These are phyloP conservation scores for Skeletonema costatum DNA, from an alignment of 108 stramenopile genomes.

Conservation along the genomic window DNA sequence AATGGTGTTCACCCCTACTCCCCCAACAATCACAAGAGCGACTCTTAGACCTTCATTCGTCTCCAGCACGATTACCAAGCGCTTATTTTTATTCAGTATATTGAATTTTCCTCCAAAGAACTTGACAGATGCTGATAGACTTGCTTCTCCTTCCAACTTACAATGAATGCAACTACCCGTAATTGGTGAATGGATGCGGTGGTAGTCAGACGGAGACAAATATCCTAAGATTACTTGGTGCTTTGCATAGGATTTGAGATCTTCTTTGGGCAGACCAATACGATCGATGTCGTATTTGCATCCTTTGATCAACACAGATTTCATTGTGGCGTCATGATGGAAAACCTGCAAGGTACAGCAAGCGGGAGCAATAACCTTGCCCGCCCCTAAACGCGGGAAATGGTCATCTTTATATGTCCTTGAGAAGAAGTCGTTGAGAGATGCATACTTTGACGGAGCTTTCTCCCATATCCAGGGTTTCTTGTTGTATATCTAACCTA, in stretches of 20 bases:
- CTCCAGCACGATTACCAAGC: conserved; percentile 44
- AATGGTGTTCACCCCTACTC: conserved; percentile 50
- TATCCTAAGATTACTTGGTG: conserved; percentile 45
- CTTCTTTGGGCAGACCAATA: conserved; percentile 39
- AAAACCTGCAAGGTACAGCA: conserved; percentile 36
- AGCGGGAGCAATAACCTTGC: conserved; percentile 33
- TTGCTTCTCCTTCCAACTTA: conserved; percentile 39
- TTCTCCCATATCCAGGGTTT: conserved; percentile 54
- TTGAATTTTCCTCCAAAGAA: conserved; percentile 57
- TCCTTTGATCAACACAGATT: conserved; percentile 44
- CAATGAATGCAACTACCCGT: conserved; percentile 42
- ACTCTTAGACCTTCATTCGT: conserved; percentile 13
- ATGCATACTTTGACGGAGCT: conserved; percentile 9
- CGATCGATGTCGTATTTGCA: conserved; percentile 37
- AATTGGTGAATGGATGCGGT: conserved; percentile 51
- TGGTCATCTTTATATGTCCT: conserved; percentile 24
- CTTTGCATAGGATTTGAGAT: conserved; percentile 18
- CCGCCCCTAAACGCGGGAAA: conserved; percentile 25
- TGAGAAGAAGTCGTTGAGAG: conserved; percentile 55
- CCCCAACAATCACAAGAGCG: conserved; percentile 45
- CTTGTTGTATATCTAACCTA: conserved; percentile 27
- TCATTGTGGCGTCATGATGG: conserved; percentile 26
- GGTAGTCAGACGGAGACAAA: conserved; percentile 51
- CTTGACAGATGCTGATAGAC: conserved; percentile 47
- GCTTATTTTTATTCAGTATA: conserved; percentile 45